These are phyloP conservation scores for Komagataella kurtzmanii DNA, from an alignment of 805 yeast species.

Conservation along the genomic window DNA sequence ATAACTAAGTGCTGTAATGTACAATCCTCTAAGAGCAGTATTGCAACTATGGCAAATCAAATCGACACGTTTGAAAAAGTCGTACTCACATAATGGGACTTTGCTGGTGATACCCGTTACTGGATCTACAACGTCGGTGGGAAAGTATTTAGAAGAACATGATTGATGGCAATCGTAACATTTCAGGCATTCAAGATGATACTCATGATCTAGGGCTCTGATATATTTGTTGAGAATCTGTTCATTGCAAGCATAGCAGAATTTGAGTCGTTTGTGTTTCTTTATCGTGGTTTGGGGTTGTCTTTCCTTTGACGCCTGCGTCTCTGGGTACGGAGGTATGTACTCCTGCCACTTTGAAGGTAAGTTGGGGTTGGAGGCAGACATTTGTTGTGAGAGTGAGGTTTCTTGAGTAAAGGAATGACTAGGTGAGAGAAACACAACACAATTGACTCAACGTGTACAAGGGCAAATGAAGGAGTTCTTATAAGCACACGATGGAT, in stretches of 20 bases:
- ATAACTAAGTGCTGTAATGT: conserved; percentile 84
- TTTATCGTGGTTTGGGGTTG: not conserved
- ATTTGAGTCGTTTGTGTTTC: conserved; percentile 10
- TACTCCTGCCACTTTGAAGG: not conserved
- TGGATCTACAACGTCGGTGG: conserved; percentile 35
- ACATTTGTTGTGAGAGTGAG: not conserved
- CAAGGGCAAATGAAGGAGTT: not conserved
- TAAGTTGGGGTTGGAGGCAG: not conserved
- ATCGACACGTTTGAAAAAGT: conserved; percentile 76
- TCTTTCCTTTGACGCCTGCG: not conserved
- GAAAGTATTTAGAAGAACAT: conserved; percentile 83
- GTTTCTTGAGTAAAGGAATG: not conserved
- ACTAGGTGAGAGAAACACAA: not conserved
- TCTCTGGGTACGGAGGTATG: not conserved
- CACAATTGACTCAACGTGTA: not conserved
- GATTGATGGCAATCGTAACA: conserved; percentile 76
- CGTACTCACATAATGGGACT: conserved; percentile 77
- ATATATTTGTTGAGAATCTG: conserved; percentile 66
- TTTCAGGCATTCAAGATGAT: conserved; percentile 77
- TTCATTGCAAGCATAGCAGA: conserved; percentile 38
- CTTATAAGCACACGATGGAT: not conserved
- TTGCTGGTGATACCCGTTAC: conserved; percentile 20
- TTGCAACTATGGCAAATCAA: conserved; percentile 82
- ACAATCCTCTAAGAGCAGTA: conserved; percentile 78
- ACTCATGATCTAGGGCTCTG: conserved; percentile 67